Evolutionary conservation across 148 eudicot species (phyloP).

Genomic region (Heliosperma pusillum): DNA sequence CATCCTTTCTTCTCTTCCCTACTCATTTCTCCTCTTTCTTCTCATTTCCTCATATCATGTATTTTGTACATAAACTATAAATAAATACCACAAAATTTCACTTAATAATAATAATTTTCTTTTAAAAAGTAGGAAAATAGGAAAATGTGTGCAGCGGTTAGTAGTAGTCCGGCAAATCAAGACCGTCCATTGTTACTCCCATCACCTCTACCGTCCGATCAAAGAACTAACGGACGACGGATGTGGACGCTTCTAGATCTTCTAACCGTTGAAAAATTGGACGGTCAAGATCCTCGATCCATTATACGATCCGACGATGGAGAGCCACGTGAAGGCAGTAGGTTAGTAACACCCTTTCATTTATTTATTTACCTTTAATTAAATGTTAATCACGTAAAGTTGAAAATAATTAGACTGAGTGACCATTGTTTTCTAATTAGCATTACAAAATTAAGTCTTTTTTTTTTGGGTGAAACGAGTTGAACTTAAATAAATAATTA

Average conservation of each 20-base stretch:
- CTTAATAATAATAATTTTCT: too few species aligned
- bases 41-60: background rate
- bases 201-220: constrained; percentile 21
- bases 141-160: constrained; percentile 23
- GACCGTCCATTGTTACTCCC: constrained; percentile 24
- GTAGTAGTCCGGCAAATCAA: constrained; percentile 17
- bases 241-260: constrained; percentile 54
- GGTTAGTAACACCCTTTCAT: background rate
- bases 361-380: too few species aligned
- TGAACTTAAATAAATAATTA: too few species aligned
- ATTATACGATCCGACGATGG: background rate
- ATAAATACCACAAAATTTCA: too few species aligned
- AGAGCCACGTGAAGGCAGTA: background rate
- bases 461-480: too few species aligned
- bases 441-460: too few species aligned
- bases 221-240: constrained; percentile 25
- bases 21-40: background rate
- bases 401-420: too few species aligned
- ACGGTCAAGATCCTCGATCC: constrained; percentile 40
- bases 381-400: too few species aligned
- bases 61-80: background rate
- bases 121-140: background rate
- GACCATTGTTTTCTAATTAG: too few species aligned
- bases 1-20: background rate
- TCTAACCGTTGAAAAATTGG: constrained; percentile 50